Conservation (phyloP, 1,284 basidiomycete genomes). For the Apiotrichum mycotoxinovorans region DNA sequence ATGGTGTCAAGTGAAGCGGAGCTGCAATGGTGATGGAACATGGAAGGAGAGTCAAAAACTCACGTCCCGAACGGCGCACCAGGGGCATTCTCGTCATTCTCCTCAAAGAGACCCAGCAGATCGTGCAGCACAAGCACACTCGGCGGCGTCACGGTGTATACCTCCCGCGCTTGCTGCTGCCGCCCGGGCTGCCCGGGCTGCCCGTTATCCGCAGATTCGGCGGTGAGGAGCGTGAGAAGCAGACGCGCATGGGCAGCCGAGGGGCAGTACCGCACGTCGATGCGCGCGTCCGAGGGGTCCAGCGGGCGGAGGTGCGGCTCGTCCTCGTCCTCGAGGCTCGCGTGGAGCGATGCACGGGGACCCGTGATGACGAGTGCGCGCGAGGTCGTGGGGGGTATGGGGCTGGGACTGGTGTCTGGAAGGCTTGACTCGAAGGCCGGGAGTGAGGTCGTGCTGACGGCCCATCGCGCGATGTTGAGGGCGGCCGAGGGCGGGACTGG, state of each 20-base stretch:
- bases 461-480: conserved; percentile 25
- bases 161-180: not conserved
- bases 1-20: too few species aligned
- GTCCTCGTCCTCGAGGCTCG: conserved; percentile 35
- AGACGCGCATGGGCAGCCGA: not conserved
- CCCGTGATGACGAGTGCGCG: conserved; percentile 39
- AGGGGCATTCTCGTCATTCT: conserved; percentile 28
- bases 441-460: conserved; percentile 14
- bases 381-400: too few species aligned
- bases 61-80: conserved; percentile 13
- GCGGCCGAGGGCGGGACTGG: conserved; percentile 35
- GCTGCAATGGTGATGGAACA: too few species aligned
- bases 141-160: conserved; percentile 3
- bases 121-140: conserved; percentile 37
- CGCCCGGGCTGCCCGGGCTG: not conserved
- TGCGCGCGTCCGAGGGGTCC: not conserved
- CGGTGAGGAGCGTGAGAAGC: not conserved
- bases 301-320: conserved; percentile 31
- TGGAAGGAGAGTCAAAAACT: conserved; percentile 8
- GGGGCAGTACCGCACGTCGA: conserved; percentile 8
- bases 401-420: not conserved
- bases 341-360: conserved; percentile 19
- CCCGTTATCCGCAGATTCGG: too few species aligned
- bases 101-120: conserved; percentile 28
- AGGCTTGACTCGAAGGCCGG: conserved; percentile 12